Evolutionary conservation across 805 yeast species (phyloP).

Genomic region (Candida xiaguanensis): DNA sequence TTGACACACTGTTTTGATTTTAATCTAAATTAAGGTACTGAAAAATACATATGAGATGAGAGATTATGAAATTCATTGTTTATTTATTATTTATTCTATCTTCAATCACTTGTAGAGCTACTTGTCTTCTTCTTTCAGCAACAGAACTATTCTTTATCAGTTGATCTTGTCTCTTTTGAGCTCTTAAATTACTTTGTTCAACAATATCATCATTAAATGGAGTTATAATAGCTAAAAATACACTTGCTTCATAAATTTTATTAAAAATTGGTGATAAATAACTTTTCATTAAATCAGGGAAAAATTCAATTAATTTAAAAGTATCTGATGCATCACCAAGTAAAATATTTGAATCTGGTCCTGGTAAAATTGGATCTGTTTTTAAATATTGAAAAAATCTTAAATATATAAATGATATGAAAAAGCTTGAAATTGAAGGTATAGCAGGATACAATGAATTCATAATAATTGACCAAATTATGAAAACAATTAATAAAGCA

Average conservation of each 20-base stretch:
- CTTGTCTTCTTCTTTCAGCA: slow-evolving; percentile 75
- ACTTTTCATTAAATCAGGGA: slow-evolving; percentile 63
- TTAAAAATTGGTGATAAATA: slow-evolving; percentile 49
- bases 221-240: slow-evolving; percentile 45
- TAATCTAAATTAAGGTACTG: not conserved
- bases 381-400: slow-evolving; percentile 67
- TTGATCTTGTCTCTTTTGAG: slow-evolving; percentile 56
- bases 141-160: slow-evolving; percentile 26
- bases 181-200: slow-evolving; percentile 71
- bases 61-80: not conserved
- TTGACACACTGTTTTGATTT: not conserved
- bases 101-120: slow-evolving; percentile 71
- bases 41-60: not conserved
- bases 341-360: slow-evolving; percentile 35
- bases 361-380: slow-evolving; percentile 54
- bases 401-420: slow-evolving; percentile 70
- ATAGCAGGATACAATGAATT: slow-evolving; percentile 46
- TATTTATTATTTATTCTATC: slow-evolving; percentile 46
- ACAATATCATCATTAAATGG: slow-evolving; percentile 68
- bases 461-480: slow-evolving; percentile 30
- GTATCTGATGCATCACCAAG: slow-evolving; percentile 90
- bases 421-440: slow-evolving; percentile 57
- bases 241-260: slow-evolving; percentile 30
- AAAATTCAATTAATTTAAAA: slow-evolving; percentile 76
- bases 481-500: slow-evolving; percentile 27